A percentile compares a stretch with the other conserved stretches of the same genome.
Conservation (phyloP, 768 basidiomycete genomes). For the Boletus rubescentipes region DNA sequence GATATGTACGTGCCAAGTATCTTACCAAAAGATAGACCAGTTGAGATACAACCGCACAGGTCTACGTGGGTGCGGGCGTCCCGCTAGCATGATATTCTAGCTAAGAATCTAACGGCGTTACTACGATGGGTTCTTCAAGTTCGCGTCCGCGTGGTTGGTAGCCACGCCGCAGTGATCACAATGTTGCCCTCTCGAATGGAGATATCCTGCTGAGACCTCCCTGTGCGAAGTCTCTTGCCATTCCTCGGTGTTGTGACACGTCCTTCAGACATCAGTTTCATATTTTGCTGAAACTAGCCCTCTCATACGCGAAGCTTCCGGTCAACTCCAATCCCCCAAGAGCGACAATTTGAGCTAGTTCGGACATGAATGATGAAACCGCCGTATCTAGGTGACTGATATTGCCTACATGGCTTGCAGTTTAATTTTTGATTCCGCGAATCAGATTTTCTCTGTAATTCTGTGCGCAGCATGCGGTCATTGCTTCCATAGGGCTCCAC, state of each 20-base stretch:
- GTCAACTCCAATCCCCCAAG: not conserved
- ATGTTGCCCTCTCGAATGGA: not conserved
- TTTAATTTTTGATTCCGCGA: not conserved
- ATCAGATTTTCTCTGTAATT: not conserved
- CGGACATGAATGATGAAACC: not conserved
- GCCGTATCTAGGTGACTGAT: constrained; percentile 1
- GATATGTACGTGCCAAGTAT: too few relatives aligned
- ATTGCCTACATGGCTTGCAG: not conserved
- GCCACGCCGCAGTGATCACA: not conserved
- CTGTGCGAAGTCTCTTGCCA: not conserved
- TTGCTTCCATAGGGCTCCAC: not conserved
- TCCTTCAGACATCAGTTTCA: constrained; percentile 8
- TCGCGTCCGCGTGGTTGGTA: not conserved
- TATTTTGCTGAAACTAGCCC: not conserved
- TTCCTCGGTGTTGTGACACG: not conserved
- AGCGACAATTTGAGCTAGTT: not conserved
- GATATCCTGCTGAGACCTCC: not conserved
- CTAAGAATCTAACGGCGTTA: too few relatives aligned
- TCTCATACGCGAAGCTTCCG: not conserved
- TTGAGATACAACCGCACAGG: too few relatives aligned
- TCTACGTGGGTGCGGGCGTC: too few relatives aligned
- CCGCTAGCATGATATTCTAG: not conserved
- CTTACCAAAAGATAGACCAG: too few relatives aligned
- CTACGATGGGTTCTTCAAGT: not conserved
- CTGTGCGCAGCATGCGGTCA: not conserved